Evolutionary conservation across 257 asterid genomes (phyloP).

Genomic region (Solanum appendiculatum): DNA sequence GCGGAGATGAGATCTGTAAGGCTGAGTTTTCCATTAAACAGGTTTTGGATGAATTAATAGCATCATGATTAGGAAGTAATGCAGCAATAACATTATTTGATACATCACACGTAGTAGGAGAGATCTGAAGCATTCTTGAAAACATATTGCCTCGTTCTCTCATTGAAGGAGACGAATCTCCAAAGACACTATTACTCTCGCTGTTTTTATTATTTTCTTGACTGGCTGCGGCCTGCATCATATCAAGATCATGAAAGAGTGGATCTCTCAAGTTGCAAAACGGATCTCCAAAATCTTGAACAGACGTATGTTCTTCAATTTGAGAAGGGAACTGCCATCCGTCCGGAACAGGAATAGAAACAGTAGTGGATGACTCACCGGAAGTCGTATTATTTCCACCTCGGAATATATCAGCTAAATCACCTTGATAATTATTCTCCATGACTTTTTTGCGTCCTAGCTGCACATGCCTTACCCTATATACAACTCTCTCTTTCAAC

Average conservation of each 20-base stretch:
- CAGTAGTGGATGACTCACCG: background rate
- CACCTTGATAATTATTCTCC: constrained; percentile 66
- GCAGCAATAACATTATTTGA: background rate
- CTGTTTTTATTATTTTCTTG: background rate
- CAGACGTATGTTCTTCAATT: constrained; percentile 9
- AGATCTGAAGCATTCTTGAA: constrained; percentile 76
- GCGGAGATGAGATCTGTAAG: constrained; percentile 90
- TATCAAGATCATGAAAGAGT: constrained; percentile 29
- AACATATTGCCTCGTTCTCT: constrained; percentile 39
- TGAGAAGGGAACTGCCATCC: constrained; percentile 40
- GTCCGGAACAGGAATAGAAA: background rate
- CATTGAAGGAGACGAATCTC: constrained; percentile 9
- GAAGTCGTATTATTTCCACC: constrained; percentile 7
- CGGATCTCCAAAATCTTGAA: constrained; percentile 75
- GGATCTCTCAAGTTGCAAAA: constrained; percentile 64
- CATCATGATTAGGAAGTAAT: constrained; percentile 16
- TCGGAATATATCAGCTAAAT: constrained; percentile 66
- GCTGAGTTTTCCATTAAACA: constrained; percentile 38
- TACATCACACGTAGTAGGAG: constrained; percentile 24
- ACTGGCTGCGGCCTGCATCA: background rate
- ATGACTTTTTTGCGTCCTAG: constrained; percentile 18
- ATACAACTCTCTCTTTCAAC: background rate
- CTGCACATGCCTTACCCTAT: constrained; percentile 27
- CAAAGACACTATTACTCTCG: background rate
- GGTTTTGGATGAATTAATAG: constrained; percentile 28